These are phyloP conservation scores for Pascua sp. DNA, from an alignment of 1,284 basidiomycete genomes.

Conservation along the genomic window DNA sequence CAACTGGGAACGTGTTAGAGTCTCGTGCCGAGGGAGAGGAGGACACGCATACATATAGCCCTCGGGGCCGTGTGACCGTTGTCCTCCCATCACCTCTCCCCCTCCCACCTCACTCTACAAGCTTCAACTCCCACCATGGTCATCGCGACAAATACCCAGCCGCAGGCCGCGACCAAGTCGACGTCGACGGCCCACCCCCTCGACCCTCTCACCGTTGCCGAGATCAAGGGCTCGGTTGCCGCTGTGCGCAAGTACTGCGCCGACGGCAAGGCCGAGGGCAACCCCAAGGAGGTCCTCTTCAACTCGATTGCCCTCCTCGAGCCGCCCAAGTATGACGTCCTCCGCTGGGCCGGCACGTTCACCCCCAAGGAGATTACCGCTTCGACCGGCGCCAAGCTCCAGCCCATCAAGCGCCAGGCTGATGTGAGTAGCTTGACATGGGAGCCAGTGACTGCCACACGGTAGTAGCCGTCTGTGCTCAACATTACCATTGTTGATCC, in stretches of 20 bases:
- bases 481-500: background rate
- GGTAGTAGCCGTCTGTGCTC: too few species aligned
- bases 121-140: conserved; percentile 1
- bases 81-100: too few species aligned
- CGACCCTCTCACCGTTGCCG: conserved; percentile 47
- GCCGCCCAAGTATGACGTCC: conserved; percentile 43
- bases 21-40: too few species aligned
- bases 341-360: conserved; percentile 42
- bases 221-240: conserved; percentile 41
- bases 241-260: conserved; percentile 35
- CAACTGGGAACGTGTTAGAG: too few species aligned
- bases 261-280: conserved; percentile 19
- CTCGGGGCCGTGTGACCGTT: too few species aligned
- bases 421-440: conserved; percentile 31
- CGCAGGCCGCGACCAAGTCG: conserved; percentile 2
- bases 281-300: conserved; percentile 33
- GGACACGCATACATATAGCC: too few species aligned
- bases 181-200: conserved; percentile 45
- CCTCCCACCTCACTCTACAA: background rate
- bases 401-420: conserved; percentile 33
- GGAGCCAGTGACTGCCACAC: background rate
- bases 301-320: conserved; percentile 46
- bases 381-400: conserved; percentile 11
- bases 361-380: conserved; percentile 32
- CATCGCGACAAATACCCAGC: conserved; percentile 2